Evolutionary conservation across 148 eudicot species (phyloP).

Genomic region (Rhododendron vialii): DNA sequence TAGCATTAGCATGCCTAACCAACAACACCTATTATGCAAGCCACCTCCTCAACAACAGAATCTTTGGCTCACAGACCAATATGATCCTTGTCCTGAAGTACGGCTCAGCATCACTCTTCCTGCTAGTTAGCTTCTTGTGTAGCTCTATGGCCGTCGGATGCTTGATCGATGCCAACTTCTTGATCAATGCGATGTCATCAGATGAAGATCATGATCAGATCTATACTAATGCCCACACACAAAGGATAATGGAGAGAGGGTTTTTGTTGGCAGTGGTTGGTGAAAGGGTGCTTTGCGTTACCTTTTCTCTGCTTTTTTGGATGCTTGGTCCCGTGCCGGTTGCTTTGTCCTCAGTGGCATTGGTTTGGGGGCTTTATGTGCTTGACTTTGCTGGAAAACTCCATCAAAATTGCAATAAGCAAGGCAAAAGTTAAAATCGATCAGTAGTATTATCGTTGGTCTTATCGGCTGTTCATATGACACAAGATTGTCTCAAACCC

Average conservation of each 20-base stretch:
- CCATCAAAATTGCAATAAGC: not conserved
- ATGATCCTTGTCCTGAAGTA: constrained; percentile 51
- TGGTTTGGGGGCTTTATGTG: constrained; percentile 54
- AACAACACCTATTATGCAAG: constrained; percentile 57
- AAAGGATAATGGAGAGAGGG: constrained; percentile 52
- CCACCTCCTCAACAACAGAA: constrained; percentile 25
- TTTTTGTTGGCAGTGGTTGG: constrained; percentile 56
- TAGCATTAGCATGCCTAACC: constrained; percentile 55
- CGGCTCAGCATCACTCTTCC: constrained; percentile 49
- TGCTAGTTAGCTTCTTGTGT: constrained; percentile 63
- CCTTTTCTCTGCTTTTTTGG: constrained; percentile 65
- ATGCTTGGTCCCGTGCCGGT: constrained; percentile 60
- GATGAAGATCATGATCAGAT: constrained; percentile 25
- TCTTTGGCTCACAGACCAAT: constrained; percentile 54
- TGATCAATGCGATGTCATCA: constrained; percentile 45
- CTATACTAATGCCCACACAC: constrained; percentile 26
- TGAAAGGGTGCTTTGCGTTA: constrained; percentile 54
- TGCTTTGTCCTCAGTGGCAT: constrained; percentile 40
- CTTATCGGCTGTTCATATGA: not conserved
- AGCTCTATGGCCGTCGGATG: constrained; percentile 61
- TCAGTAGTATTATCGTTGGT: not conserved
- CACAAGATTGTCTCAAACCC: not conserved
- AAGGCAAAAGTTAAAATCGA: not conserved
- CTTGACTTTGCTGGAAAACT: constrained; percentile 48
- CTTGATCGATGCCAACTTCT: constrained; percentile 68